phyloP scores from a whole-genome alignment of 192 early-diverging fungal genomes.

The Neocallimastix lanati region DNA sequence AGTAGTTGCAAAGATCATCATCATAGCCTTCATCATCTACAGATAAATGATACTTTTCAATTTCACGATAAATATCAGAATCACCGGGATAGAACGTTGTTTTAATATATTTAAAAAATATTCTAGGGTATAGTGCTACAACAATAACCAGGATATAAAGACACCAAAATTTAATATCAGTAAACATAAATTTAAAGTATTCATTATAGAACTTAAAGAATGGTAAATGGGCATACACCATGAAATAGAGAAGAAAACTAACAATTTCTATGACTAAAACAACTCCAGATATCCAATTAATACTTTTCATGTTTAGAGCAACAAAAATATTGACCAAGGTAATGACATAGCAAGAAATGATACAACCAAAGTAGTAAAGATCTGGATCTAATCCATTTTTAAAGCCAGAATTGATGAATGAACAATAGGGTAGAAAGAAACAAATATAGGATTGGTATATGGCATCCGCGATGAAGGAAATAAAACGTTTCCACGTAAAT shows the following conservation, averaged over 20 bases:
- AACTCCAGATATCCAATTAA: constrained; percentile 60
- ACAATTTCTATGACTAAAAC: constrained; percentile 44
- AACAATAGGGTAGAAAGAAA: constrained; percentile 55
- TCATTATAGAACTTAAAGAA: constrained; percentile 48
- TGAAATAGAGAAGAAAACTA: constrained; percentile 48
- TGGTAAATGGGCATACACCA: constrained; percentile 36
- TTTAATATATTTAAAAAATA: constrained; percentile 39
- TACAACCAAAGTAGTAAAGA: constrained; percentile 53
- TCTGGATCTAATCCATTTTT: constrained; percentile 28
- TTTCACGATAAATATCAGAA: constrained; percentile 39
- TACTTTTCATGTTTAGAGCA: constrained; percentile 58
- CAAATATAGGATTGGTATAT: constrained; percentile 76
- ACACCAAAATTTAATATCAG: constrained; percentile 50
- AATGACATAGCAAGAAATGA: constrained; percentile 60
- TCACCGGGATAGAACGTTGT: constrained; percentile 45
- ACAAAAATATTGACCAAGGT: constrained; percentile 64
- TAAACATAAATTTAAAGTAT: constrained; percentile 33
- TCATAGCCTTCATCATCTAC: background rate
- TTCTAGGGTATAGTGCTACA: constrained; percentile 49
- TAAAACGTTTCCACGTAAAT: background rate
- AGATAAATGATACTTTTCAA: constrained; percentile 9
- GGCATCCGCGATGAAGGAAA: constrained; percentile 64
- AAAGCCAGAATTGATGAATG: constrained; percentile 29
- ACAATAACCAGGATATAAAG: constrained; percentile 46
- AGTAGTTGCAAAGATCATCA: background rate